Percentiles rank a stretch among this genome's conserved stretches.
Evolutionary conservation across 1,139 yeast species (phyloP).

Genomic region (Suzukiozyma palmioleophila): DNA sequence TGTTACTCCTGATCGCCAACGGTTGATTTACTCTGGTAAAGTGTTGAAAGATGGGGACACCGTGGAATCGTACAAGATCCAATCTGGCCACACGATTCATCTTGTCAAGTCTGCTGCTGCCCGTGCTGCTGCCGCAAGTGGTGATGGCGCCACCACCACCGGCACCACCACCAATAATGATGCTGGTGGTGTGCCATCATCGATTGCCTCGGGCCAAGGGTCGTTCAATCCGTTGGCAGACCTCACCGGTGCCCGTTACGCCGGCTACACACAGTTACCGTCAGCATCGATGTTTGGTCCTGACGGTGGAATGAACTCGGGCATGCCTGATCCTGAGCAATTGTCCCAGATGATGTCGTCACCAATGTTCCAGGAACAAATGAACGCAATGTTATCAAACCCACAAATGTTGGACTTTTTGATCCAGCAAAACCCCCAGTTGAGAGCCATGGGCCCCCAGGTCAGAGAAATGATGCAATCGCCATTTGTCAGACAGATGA

Average conservation of each 20-base stretch:
- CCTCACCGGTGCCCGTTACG: constrained; percentile 91
- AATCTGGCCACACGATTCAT: constrained; percentile 83
- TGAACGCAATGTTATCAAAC: constrained; percentile 73
- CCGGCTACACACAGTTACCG: constrained; percentile 87
- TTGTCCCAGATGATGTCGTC: constrained; percentile 69
- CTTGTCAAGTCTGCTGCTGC: constrained; percentile 65
- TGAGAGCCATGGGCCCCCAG: constrained; percentile 85
- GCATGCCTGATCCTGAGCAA: constrained; percentile 71
- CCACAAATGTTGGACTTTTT: constrained; percentile 82
- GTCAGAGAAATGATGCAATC: constrained; percentile 82
- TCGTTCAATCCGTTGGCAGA: constrained; percentile 89
- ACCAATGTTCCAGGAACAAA: constrained; percentile 76
- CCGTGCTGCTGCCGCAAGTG: constrained; percentile 15
- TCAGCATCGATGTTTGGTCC: constrained; percentile 90
- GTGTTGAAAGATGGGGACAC: constrained; percentile 83
- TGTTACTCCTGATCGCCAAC: constrained; percentile 71
- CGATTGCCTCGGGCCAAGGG: constrained; percentile 83
- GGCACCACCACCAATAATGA: constrained; percentile 13
- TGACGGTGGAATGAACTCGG: constrained; percentile 79
- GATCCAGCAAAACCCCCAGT: constrained; percentile 79
- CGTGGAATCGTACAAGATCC: constrained; percentile 71
- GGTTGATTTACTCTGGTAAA: constrained; percentile 90
- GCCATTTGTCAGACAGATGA: constrained; percentile 79
- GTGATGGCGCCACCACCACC: constrained; percentile 18
- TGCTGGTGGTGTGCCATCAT: constrained; percentile 53